Percentiles rank a stretch among this genome's conserved stretches.
phyloP scores from a whole-genome alignment of 2,329 filamentous ascomycete species.

The Fusarium sp. region DNA sequence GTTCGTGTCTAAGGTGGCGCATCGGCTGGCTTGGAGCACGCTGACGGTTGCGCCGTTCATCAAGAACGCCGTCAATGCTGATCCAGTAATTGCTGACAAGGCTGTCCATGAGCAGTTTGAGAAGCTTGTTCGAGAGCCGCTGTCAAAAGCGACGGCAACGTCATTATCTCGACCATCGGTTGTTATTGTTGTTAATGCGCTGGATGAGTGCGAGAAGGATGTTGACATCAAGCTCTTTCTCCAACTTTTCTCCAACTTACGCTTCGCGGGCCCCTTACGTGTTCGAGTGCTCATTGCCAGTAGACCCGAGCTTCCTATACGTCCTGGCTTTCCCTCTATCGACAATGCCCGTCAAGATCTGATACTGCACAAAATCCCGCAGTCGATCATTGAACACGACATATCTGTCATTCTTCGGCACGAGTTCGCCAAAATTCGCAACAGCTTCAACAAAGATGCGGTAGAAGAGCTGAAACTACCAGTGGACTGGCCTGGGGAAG shows the following conservation, averaged over 20 bases:
- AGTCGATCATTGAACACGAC: not conserved
- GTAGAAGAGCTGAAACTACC: not conserved
- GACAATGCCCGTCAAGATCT: not conserved
- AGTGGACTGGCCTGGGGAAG: not conserved
- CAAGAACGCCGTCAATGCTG: not conserved
- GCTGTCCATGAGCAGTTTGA: not conserved
- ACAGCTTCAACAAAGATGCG: not conserved
- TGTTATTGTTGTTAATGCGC: not conserved
- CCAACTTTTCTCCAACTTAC: not conserved
- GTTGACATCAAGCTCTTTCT: not conserved
- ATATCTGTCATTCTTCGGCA: not conserved
- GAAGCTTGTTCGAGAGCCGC: not conserved
- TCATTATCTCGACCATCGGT: rapidly evolving
- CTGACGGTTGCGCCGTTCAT: not conserved
- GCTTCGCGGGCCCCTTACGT: not conserved
- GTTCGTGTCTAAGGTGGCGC: not conserved
- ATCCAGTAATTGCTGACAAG: not conserved
- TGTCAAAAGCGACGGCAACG: not conserved
- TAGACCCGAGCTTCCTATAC: not conserved
- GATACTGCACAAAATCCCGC: not conserved
- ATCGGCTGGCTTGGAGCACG: not conserved
- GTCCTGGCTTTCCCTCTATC: not conserved
- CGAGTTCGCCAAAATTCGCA: not conserved
- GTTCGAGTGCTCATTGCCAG: not conserved
- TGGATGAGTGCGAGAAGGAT: not conserved